Percentiles rank a stretch among this genome's conserved stretches.
Conservation (phyloP, 2,329 filamentous ascomycete species). For the Fusarium sp. region DNA sequence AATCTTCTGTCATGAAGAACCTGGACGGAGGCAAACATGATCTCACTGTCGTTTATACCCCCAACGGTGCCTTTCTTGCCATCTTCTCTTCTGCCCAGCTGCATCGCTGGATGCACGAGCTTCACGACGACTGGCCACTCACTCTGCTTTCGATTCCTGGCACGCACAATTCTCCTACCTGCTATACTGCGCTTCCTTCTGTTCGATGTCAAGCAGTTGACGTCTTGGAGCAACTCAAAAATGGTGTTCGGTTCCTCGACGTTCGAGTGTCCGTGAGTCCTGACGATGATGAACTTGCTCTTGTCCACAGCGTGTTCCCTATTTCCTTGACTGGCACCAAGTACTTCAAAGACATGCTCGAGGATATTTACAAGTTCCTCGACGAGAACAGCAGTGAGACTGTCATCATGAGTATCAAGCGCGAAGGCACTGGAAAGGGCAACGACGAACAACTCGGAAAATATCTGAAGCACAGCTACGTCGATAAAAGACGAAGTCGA, state of each 20-base stretch:
- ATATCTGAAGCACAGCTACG: constrained; percentile 79
- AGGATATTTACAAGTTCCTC: constrained; percentile 79
- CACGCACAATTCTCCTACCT: constrained; percentile 93
- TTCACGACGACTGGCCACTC: constrained; percentile 77
- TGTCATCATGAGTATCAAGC: constrained; percentile 87
- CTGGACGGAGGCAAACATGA: constrained; percentile 61
- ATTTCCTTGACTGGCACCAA: constrained; percentile 84
- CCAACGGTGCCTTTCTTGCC: constrained; percentile 62
- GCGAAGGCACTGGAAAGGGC: constrained; percentile 84
- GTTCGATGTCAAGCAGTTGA: constrained; percentile 91
- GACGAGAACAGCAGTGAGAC: constrained; percentile 81
- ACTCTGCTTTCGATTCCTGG: constrained; percentile 89
- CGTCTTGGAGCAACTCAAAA: constrained; percentile 80
- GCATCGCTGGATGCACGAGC: constrained; percentile 80
- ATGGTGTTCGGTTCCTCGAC: constrained; percentile 95
- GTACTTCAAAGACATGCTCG: constrained; percentile 78
- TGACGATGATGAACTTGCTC: constrained; percentile 73
- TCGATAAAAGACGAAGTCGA: constrained; percentile 60
- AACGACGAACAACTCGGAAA: constrained; percentile 82
- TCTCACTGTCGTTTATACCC: constrained; percentile 75
- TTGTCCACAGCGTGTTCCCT: constrained; percentile 92
- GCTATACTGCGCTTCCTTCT: constrained; percentile 84
- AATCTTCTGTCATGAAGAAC: constrained; percentile 69
- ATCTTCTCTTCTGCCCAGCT: constrained; percentile 78
- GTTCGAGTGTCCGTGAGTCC: constrained; percentile 73